These are phyloP conservation scores for Cylindrotheca closterium DNA, from an alignment of 108 stramenopile species.

Conservation along the genomic window DNA sequence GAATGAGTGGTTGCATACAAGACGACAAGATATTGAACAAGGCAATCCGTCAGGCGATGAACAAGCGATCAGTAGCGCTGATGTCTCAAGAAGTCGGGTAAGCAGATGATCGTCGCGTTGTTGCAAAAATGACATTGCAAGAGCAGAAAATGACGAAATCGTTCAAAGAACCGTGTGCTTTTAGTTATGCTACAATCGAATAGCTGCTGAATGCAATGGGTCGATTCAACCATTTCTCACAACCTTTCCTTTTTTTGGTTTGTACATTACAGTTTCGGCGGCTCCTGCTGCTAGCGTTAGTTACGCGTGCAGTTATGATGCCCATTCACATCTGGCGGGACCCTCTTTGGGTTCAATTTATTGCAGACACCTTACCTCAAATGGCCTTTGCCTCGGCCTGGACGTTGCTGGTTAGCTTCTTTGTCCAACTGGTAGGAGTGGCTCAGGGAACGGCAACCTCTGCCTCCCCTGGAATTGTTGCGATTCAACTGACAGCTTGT, in stretches of 20 bases:
- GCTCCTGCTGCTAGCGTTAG: constrained; percentile 35
- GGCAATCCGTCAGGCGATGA: constrained; percentile 2
- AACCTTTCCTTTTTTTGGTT: too few species aligned
- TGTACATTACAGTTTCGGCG: constrained; percentile 39
- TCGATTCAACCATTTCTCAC: not conserved
- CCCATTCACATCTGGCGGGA: constrained; percentile 41
- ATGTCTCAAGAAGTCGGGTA: constrained; percentile 20
- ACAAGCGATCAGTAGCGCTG: constrained; percentile 10
- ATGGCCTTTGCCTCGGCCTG: constrained; percentile 57
- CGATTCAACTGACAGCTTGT: constrained; percentile 37
- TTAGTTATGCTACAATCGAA: not conserved
- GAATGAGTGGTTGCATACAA: constrained; percentile 9
- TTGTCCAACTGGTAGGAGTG: constrained; percentile 54
- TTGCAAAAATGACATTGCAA: too few species aligned
- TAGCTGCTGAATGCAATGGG: not conserved
- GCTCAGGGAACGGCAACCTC: constrained; percentile 30
- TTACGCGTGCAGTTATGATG: constrained; percentile 31
- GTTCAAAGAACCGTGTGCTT: not conserved
- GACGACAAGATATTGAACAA: constrained; percentile 2
- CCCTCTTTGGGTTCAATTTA: constrained; percentile 40
- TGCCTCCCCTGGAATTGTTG: constrained; percentile 23
- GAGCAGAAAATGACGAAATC: too few species aligned
- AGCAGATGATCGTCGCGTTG: too few species aligned
- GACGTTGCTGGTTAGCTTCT: constrained; percentile 53
- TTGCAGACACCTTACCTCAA: constrained; percentile 52